Conservation (phyloP, 23 red algal species). For the Gracilariopsis chorda region DNA sequence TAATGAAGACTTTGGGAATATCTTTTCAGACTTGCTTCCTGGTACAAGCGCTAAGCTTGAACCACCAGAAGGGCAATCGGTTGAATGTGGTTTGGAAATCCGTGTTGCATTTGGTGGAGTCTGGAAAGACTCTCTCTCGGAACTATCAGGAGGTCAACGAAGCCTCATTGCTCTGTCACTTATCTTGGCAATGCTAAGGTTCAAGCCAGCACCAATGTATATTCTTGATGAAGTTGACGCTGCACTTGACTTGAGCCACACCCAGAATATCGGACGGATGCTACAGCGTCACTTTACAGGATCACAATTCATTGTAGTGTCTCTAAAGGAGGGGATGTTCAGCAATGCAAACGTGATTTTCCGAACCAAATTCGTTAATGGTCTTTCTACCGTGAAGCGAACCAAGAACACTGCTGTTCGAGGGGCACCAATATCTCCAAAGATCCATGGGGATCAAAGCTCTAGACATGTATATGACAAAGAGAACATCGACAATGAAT, state of each 20-base stretch:
- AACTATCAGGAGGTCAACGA: slow-evolving; percentile 95
- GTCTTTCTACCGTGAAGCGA: slow-evolving; percentile 83
- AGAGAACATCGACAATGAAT: slow-evolving; percentile 17
- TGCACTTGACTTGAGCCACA: slow-evolving; percentile 96
- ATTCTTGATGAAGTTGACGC: slow-evolving; percentile 99
- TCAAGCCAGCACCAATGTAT: slow-evolving; percentile 98
- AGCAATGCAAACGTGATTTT: slow-evolving; percentile 97
- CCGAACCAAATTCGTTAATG: slow-evolving; percentile 92
- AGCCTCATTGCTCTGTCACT: slow-evolving; percentile 94
- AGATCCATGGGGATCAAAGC: not conserved
- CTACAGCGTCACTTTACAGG: slow-evolving; percentile 75
- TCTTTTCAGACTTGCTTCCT: slow-evolving; percentile 90
- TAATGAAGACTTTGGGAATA: slow-evolving; percentile 80
- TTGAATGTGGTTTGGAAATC: slow-evolving; percentile 88
- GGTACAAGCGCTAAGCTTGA: slow-evolving; percentile 74
- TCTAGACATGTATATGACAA: not conserved
- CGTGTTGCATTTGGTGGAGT: slow-evolving; percentile 80
- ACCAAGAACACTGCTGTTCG: slow-evolving; percentile 45
- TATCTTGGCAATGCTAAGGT: slow-evolving; percentile 93
- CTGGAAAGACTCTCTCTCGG: slow-evolving; percentile 95
- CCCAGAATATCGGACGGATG: slow-evolving; percentile 98
- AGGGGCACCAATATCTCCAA: not conserved
- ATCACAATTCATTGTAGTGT: slow-evolving; percentile 98
- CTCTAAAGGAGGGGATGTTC: slow-evolving; percentile 97
- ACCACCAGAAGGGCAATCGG: slow-evolving; percentile 60